Percentiles rank a stretch among this genome's conserved stretches.
Evolutionary conservation across 441 rosid species (phyloP).

Genomic region (Populus hybrid): DNA sequence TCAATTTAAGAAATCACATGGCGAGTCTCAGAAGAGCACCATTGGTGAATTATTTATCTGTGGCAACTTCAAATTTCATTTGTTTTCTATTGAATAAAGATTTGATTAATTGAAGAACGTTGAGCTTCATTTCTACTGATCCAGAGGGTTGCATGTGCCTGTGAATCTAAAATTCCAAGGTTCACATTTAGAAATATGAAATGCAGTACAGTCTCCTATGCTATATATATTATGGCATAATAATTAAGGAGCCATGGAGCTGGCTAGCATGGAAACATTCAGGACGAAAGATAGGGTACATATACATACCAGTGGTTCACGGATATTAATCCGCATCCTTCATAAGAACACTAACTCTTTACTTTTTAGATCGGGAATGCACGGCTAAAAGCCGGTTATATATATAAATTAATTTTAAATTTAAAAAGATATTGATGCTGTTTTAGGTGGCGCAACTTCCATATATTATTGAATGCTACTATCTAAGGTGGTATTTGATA

Average conservation of each 20-base stretch:
- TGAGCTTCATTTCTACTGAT: slow-evolving; percentile 6
- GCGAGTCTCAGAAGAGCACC: slow-evolving; percentile 15
- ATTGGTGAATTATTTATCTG: slow-evolving; percentile 2
- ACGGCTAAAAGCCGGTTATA: too few species aligned
- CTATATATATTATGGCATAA: not conserved
- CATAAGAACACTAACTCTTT: not conserved
- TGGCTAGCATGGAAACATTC: not conserved
- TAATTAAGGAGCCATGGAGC: not conserved
- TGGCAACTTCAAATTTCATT: not conserved
- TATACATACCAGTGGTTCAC: not conserved
- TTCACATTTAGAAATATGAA: not conserved
- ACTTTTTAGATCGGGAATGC: too few species aligned
- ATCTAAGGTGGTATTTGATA: too few species aligned
- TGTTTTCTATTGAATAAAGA: not conserved
- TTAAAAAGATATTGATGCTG: too few species aligned
- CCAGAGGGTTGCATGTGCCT: slow-evolving; percentile 27
- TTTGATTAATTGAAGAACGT: not conserved
- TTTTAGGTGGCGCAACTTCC: too few species aligned
- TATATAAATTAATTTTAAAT: too few species aligned
- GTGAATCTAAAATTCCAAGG: slow-evolving; percentile 21
- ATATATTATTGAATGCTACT: too few species aligned
- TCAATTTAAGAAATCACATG: slow-evolving; percentile 21
- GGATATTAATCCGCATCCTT: slow-evolving; percentile 1
- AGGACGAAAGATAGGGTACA: not conserved
- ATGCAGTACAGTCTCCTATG: slow-evolving; percentile 11